These are phyloP conservation scores for Plasmodium yoelii DNA, from an alignment of 169 alveolate genomes.

Conservation along the genomic window DNA sequence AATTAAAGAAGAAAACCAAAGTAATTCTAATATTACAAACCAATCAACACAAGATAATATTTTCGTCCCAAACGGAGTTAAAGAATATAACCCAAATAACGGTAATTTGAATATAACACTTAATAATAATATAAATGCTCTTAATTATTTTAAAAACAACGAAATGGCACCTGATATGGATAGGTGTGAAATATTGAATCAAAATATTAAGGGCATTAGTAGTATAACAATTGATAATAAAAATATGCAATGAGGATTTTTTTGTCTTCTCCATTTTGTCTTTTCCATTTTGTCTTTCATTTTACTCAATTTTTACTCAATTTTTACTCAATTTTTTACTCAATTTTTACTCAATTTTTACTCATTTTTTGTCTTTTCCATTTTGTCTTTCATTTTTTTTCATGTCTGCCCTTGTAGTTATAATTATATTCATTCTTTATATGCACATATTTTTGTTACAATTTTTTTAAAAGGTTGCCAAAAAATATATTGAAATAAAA, in stretches of 20 bases:
- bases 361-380: too few species aligned
- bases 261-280: too few species aligned
- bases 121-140: not conserved
- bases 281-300: too few species aligned
- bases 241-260: not conserved
- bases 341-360: too few species aligned
- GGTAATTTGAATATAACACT: not conserved
- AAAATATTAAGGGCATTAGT: slow-evolving; percentile 73
- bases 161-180: slow-evolving; percentile 41
- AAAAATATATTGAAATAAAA: not conserved
- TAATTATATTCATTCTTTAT: not conserved
- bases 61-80: slow-evolving; percentile 4
- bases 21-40: slow-evolving; percentile 29
- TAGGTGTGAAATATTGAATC: slow-evolving; percentile 57
- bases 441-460: too few species aligned
- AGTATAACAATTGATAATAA: slow-evolving; percentile 62
- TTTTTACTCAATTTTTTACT: too few species aligned
- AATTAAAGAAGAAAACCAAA: slow-evolving; percentile 60
- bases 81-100: not conserved
- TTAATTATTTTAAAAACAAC: slow-evolving; percentile 28
- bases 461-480: too few species aligned
- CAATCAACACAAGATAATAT: slow-evolving; percentile 44
- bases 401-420: not conserved
- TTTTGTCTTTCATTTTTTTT: too few species aligned
- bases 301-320: too few species aligned